Evolutionary conservation across 805 yeast species (phyloP).

Genomic region (Candida xiaguanensis): DNA sequence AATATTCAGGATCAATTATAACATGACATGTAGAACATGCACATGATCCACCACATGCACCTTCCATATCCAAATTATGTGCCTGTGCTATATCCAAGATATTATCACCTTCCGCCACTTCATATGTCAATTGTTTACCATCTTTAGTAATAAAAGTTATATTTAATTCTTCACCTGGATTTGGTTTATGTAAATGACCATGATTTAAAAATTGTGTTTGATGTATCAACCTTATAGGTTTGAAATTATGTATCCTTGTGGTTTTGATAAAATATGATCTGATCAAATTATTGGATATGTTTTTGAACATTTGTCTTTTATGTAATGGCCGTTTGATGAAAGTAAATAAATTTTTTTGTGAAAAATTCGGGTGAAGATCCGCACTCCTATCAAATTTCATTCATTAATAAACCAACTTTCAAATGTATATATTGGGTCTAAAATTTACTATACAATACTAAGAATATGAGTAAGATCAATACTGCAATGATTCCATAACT

Average conservation of each 20-base stretch:
- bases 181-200: conserved; percentile 88
- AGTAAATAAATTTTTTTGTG: conserved; percentile 1
- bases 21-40: conserved; percentile 98
- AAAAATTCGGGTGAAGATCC: conserved; percentile 1
- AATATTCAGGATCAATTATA: conserved; percentile 91
- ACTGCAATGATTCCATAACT: conserved; percentile 91
- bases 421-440: neutral
- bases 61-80: conserved; percentile 91
- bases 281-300: neutral
- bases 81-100: conserved; percentile 94
- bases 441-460: conserved; percentile 82
- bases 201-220: conserved; percentile 39
- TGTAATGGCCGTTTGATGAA: neutral
- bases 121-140: conserved; percentile 76
- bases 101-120: conserved; percentile 90
- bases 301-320: neutral
- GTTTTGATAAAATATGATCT: neutral
- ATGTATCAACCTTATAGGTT: conserved; percentile 13
- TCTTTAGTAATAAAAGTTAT: conserved; percentile 90
- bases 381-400: conserved; percentile 4
- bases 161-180: conserved; percentile 82
- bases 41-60: conserved; percentile 98
- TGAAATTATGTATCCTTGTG: neutral
- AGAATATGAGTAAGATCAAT: conserved; percentile 70
- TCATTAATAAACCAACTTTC: conserved; percentile 1